phyloP scores from a whole-genome alignment of 2,329 filamentous ascomycete genomes.

The Diaporthe velutina region DNA sequence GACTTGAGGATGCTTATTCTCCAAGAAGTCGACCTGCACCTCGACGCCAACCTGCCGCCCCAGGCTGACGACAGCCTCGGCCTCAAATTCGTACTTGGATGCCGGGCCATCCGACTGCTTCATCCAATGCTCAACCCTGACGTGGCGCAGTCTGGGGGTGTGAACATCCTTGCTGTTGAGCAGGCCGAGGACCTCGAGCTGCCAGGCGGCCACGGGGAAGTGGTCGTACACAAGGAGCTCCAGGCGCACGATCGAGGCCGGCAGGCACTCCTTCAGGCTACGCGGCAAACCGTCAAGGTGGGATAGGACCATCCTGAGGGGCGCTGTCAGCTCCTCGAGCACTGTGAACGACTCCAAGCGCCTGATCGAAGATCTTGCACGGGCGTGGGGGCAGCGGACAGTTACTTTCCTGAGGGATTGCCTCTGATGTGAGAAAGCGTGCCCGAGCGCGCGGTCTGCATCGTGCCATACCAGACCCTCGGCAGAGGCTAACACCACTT shows the following conservation, averaged over 20 bases:
- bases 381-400: background rate
- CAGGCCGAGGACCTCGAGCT: background rate
- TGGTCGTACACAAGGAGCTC: background rate
- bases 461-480: too few species aligned
- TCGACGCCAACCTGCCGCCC: background rate
- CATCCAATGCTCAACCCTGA: background rate
- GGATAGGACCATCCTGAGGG: background rate
- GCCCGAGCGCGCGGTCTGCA: background rate
- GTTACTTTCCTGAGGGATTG: background rate
- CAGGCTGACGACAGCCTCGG: background rate
- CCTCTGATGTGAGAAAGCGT: background rate
- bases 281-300: background rate
- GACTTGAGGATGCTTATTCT: background rate
- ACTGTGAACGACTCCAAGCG: background rate
- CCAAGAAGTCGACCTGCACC: background rate
- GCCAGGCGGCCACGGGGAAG: background rate
- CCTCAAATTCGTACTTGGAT: background rate
- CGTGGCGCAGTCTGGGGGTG: background rate
- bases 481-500: too few species aligned
- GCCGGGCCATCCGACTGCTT: background rate
- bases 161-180: background rate
- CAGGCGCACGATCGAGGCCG: background rate
- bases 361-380: background rate
- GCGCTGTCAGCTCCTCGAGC: background rate
- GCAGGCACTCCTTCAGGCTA: background rate